Conservation (phyloP, 129 eudicot genomes). For the Flaveria brownii region DNA sequence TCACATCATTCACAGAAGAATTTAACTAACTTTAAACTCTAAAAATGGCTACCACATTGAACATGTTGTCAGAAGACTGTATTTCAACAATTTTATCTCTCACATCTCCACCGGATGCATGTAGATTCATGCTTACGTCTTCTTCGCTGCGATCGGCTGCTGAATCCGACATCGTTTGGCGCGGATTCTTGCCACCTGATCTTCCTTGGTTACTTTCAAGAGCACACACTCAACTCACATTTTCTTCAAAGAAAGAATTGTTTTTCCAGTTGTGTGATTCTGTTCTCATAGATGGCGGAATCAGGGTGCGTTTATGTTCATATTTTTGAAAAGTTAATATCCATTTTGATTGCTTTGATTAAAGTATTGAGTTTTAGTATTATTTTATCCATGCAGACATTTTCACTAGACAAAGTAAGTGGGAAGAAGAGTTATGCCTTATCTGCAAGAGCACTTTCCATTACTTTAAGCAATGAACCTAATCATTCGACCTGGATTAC, state of each 20-base stretch:
- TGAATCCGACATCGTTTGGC: constrained; percentile 31
- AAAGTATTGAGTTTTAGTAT: neutral
- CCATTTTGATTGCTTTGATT: neutral
- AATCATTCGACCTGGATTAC: constrained; percentile 60
- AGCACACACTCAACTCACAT: constrained; percentile 40
- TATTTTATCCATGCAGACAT: constrained; percentile 41
- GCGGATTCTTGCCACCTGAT: constrained; percentile 31
- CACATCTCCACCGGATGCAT: constrained; percentile 36
- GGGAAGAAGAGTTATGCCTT: constrained; percentile 51
- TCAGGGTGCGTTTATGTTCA: constrained; percentile 37
- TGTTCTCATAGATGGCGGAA: constrained; percentile 60
- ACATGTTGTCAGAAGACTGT: constrained; percentile 44
- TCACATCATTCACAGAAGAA: too few relatives aligned
- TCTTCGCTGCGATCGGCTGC: constrained; percentile 27
- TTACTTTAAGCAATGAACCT: constrained; percentile 43
- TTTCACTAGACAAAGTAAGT: constrained; percentile 44
- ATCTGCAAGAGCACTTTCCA: constrained; percentile 55
- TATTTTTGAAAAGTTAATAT: neutral
- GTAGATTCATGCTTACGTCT: constrained; percentile 25
- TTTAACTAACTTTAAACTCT: too few relatives aligned
- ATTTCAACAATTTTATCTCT: constrained; percentile 28
- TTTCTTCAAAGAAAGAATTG: constrained; percentile 50
- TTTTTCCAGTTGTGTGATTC: constrained; percentile 49
- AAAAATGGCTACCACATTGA: constrained; percentile 29
- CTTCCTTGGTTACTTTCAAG: constrained; percentile 34